Percentiles rank a stretch among this genome's conserved stretches.
Evolutionary conservation across 805 yeast genomes (phyloP).

Genomic region (Lachancea nothofagi): DNA sequence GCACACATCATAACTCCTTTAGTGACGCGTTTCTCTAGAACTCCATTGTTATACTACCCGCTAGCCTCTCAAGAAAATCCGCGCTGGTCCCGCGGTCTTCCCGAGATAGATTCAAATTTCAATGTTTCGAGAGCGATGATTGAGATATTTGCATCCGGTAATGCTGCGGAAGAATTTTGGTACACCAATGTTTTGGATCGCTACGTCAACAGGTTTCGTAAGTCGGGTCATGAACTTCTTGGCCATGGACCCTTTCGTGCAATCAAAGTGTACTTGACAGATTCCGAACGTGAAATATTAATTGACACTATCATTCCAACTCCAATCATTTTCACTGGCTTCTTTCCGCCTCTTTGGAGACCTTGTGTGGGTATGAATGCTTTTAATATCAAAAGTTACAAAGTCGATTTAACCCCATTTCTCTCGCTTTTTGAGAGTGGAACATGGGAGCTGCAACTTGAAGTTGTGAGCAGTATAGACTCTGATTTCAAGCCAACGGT

Average conservation of each 20-base stretch:
- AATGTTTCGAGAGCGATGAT: conserved; percentile 30
- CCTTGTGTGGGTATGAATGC: conserved; percentile 72
- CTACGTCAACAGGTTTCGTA: conserved; percentile 37
- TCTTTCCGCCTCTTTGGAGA: conserved; percentile 74
- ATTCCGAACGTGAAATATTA: conserved; percentile 26
- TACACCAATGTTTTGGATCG: conserved; percentile 55
- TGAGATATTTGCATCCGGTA: conserved; percentile 64
- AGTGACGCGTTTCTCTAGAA: conserved; percentile 24
- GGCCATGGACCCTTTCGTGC: conserved; percentile 73
- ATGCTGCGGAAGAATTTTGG: conserved; percentile 82
- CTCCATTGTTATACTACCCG: conserved; percentile 47
- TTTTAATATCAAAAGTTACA: conserved; percentile 66
- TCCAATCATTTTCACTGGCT: conserved; percentile 72
- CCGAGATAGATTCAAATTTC: conserved; percentile 4
- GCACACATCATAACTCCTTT: conserved; percentile 12
- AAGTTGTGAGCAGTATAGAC: conserved; percentile 48
- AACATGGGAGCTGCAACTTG: conserved; percentile 40
- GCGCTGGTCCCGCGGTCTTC: conserved; percentile 23
- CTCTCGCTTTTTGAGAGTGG: conserved; percentile 60
- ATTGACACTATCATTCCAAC: conserved; percentile 62
- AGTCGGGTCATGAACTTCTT: conserved; percentile 36
- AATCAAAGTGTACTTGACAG: conserved; percentile 50
- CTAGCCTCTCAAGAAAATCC: conserved; percentile 29
- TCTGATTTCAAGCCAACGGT: conserved; percentile 27
- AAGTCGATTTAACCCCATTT: conserved; percentile 63